A percentile compares a stretch with the other conserved stretches of the same genome.
These are phyloP conservation scores for Fusarium sp. DNA, from an alignment of 2,329 filamentous ascomycete species.

Conservation along the genomic window DNA sequence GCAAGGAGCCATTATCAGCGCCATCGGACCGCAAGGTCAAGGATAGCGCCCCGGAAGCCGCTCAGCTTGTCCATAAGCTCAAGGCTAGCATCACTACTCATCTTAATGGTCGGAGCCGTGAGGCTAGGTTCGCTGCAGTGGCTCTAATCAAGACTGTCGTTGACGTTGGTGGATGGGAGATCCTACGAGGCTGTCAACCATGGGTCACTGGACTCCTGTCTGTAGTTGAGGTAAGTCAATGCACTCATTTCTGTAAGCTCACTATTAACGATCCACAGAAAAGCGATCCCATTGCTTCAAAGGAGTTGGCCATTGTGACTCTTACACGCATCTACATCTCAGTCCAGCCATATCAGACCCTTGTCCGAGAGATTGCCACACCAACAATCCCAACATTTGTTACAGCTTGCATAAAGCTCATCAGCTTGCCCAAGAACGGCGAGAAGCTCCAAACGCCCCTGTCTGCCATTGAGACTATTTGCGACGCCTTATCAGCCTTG, in stretches of 20 bases:
- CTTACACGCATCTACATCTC: slow-evolving; percentile 86
- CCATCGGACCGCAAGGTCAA: slow-evolving; percentile 70
- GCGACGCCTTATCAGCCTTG: slow-evolving; percentile 76
- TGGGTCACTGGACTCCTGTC: slow-evolving; percentile 83
- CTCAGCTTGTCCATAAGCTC: slow-evolving; percentile 82
- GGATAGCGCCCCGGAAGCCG: slow-evolving; percentile 69
- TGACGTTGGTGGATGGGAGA: slow-evolving; percentile 87
- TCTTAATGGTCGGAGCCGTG: slow-evolving; percentile 77
- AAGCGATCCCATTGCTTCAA: slow-evolving; percentile 78
- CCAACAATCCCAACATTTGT: slow-evolving; percentile 81
- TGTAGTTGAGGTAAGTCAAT: slow-evolving; percentile 73
- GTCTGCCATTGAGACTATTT: slow-evolving; percentile 71
- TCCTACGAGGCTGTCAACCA: slow-evolving; percentile 74
- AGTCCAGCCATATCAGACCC: slow-evolving; percentile 82
- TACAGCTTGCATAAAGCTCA: slow-evolving; percentile 75
- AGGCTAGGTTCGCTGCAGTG: slow-evolving; percentile 81
- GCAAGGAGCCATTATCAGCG: slow-evolving; percentile 70
- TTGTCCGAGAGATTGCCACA: slow-evolving; percentile 88
- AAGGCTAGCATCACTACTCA: slow-evolving; percentile 82
- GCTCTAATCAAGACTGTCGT: slow-evolving; percentile 83
- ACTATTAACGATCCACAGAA: slow-evolving; percentile 63
- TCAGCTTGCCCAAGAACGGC: slow-evolving; percentile 56
- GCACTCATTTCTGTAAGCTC: background rate
- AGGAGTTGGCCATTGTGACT: slow-evolving; percentile 80
- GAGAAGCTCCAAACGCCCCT: slow-evolving; percentile 48